Evolutionary conservation across 305 asterid genomes (phyloP).

Genomic region (Monarda citriodora): DNA sequence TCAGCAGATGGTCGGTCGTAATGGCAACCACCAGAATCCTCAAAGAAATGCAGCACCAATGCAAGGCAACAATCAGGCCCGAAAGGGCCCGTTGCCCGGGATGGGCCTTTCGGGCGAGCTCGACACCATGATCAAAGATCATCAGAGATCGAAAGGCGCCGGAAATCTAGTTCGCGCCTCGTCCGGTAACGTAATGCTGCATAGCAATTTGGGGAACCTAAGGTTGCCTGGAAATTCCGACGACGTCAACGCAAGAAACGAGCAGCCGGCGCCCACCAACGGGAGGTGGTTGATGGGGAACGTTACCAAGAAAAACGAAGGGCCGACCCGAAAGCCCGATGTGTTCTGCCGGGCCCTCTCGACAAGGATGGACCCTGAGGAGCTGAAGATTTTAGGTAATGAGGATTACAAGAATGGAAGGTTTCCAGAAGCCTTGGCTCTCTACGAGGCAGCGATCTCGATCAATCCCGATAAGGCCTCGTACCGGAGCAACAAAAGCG

Average conservation of each 20-base stretch:
- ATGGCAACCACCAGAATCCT: slow-evolving; percentile 16
- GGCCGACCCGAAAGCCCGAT: slow-evolving; percentile 34
- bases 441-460: slow-evolving; percentile 93
- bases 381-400: slow-evolving; percentile 84
- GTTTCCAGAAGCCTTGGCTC: slow-evolving; percentile 87
- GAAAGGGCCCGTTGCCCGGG: slow-evolving; percentile 37
- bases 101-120: slow-evolving; percentile 72
- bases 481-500: slow-evolving; percentile 91
- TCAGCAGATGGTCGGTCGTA: slow-evolving; percentile 30
- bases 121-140: slow-evolving; percentile 69
- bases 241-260: slow-evolving; percentile 5
- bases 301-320: slow-evolving; percentile 46
- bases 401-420: slow-evolving; percentile 97
- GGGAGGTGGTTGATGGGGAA: slow-evolving; percentile 49
- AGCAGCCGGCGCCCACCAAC: slow-evolving; percentile 16
- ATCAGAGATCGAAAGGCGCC: slow-evolving; percentile 47
- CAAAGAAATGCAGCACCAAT: slow-evolving; percentile 7
- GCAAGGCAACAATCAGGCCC: slow-evolving; percentile 30
- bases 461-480: slow-evolving; percentile 92
- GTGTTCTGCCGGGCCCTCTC: slow-evolving; percentile 84
- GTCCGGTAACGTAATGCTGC: slow-evolving; percentile 70
- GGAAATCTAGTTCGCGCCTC: slow-evolving; percentile 61
- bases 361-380: slow-evolving; percentile 92
- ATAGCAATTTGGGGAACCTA: slow-evolving; percentile 67
- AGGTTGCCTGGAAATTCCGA: slow-evolving; percentile 41